phyloP scores from a whole-genome alignment of 2,329 filamentous ascomycete species.

The Fusarium torulosum region DNA sequence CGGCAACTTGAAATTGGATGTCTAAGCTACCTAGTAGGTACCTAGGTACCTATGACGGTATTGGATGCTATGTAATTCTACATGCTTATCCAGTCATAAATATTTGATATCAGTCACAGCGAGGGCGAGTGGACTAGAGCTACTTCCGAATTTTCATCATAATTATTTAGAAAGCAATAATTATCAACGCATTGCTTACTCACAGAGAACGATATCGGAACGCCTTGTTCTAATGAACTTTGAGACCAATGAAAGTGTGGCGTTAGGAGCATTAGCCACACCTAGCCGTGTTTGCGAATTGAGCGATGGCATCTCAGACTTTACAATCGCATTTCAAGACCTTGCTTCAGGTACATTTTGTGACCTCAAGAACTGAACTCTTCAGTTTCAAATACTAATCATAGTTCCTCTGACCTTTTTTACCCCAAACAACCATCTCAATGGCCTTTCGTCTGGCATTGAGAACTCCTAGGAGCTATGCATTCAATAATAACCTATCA shows the following conservation, averaged over 20 bases:
- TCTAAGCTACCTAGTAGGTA: no score
- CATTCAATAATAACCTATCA: constrained; percentile 30
- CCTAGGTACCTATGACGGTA: no score
- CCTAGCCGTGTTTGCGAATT: neutral
- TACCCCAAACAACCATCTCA: neutral
- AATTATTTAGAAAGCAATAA: neutral
- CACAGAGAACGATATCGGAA: constrained; percentile 16
- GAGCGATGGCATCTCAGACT: constrained; percentile 28
- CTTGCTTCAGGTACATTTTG: neutral
- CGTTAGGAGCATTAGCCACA: neutral
- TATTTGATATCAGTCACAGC: neutral
- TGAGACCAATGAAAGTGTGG: neutral
- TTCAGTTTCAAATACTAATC: neutral
- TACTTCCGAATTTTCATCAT: neutral
- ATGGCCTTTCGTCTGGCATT: constrained; percentile 44
- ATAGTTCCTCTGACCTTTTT: no score
- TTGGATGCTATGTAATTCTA: neutral
- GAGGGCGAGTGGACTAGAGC: neutral
- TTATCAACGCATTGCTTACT: neutral
- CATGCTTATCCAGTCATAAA: neutral
- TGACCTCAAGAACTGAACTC: neutral
- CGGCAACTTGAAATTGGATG: neutral
- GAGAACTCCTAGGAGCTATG: constrained; percentile 38
- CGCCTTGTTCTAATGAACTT: neutral
- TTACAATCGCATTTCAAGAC: neutral